Evolutionary conservation across 2,329 filamentous ascomycete genomes (phyloP).

Genomic region (Sordariomycetes sp.): DNA sequence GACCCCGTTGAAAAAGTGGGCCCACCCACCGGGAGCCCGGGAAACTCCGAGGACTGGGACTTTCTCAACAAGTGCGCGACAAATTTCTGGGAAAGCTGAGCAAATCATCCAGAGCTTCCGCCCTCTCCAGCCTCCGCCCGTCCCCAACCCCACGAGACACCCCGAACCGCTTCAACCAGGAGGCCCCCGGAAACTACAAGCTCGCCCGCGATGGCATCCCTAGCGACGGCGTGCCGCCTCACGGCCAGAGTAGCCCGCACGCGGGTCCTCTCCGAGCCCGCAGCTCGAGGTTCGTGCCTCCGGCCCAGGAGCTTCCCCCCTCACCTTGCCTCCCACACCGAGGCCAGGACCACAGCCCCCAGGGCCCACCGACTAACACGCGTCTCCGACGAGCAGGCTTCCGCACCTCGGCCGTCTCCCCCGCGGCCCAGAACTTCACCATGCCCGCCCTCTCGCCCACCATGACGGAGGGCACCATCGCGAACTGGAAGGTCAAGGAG

Average conservation of each 20-base stretch:
- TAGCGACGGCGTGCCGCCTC: conserved; percentile 49
- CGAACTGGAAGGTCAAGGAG: conserved; percentile 76
- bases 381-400: conserved; percentile 36
- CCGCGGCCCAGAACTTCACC: conserved; percentile 73
- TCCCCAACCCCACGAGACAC: not conserved
- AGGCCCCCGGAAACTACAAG: not conserved
- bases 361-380: conserved; percentile 5
- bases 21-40: not conserved
- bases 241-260: conserved; percentile 45
- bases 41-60: not conserved
- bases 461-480: conserved; percentile 88
- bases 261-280: conserved; percentile 37
- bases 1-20: not conserved
- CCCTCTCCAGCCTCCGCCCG: not conserved
- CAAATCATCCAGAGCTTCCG: not conserved
- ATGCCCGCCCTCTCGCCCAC: conserved; percentile 88
- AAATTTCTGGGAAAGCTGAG: not conserved
- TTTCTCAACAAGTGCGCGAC: conserved; percentile 4
- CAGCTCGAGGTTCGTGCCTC: conserved; percentile 35
- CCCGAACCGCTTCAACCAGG: not conserved
- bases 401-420: conserved; percentile 44
- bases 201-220: conserved; percentile 43
- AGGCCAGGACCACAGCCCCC: not conserved
- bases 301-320: not conserved
- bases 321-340: not conserved